phyloP scores from a whole-genome alignment of 352 stramenopile genomes.

The Aphanomyces euteiches region DNA sequence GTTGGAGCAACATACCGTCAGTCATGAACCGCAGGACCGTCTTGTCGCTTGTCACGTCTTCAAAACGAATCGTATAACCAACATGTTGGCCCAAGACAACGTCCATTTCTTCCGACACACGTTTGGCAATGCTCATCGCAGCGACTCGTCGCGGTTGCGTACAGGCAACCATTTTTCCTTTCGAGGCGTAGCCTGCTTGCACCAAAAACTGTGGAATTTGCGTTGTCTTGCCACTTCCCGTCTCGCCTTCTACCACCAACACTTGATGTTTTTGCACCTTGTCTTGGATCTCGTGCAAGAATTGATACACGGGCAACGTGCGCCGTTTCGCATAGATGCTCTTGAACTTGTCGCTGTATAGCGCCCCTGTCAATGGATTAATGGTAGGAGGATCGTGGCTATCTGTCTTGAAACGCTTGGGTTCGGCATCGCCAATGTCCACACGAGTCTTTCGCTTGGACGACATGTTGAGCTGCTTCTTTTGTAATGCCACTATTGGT shows the following conservation, averaged over 20 bases:
- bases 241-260: slow-evolving; percentile 98
- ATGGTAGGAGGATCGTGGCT: slow-evolving; percentile 32
- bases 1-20: slow-evolving; percentile 95
- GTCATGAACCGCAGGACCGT: slow-evolving; percentile 85
- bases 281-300: slow-evolving; percentile 30
- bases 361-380: slow-evolving; percentile 90
- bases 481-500: background rate
- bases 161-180: slow-evolving; percentile 87
- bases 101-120: slow-evolving; percentile 99
- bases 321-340: slow-evolving; percentile 88
- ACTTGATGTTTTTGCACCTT: slow-evolving; percentile 86
- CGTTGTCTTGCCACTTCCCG: slow-evolving; percentile 95
- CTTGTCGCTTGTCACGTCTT: slow-evolving; percentile 89
- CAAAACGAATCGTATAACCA: slow-evolving; percentile 99
- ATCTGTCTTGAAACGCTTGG: background rate
- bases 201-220: slow-evolving; percentile 95
- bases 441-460: slow-evolving; percentile 21
- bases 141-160: slow-evolving; percentile 98
- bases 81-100: slow-evolving; percentile 96
- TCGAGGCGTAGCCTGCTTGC: slow-evolving; percentile 57
- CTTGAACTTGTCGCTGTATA: slow-evolving; percentile 90
- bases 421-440: background rate
- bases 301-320: slow-evolving; percentile 60
- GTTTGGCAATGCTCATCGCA: slow-evolving; percentile 96
- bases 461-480: slow-evolving; percentile 5